A percentile compares a stretch with the other conserved stretches of the same genome.
These are phyloP conservation scores for Curvularia hawaiiensis DNA, from an alignment of 2,329 filamentous ascomycete genomes.

Conservation along the genomic window DNA sequence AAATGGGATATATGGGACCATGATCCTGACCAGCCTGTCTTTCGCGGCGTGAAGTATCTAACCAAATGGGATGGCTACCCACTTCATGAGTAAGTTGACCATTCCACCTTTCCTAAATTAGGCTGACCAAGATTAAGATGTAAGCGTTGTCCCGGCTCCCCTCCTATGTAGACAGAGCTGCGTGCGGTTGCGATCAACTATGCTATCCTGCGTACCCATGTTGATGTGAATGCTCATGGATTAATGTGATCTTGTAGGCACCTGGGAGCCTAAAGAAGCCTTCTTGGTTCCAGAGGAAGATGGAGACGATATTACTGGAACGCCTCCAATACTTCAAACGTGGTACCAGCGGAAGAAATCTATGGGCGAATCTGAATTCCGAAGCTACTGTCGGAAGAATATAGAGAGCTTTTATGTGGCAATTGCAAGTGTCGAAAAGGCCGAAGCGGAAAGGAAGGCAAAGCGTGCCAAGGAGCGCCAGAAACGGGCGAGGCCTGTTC, in stretches of 20 bases:
- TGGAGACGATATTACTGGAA: neutral
- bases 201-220: neutral
- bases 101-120: neutral
- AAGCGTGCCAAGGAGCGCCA: constrained; percentile 29
- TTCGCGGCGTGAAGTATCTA: constrained; percentile 55
- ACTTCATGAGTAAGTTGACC: constrained; percentile 38
- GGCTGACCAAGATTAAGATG: constrained; percentile 14
- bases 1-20: constrained; percentile 52
- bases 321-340: constrained; percentile 12
- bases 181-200: neutral
- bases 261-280: constrained; percentile 31
- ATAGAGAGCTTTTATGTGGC: constrained; percentile 16
- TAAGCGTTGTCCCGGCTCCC: constrained; percentile 7
- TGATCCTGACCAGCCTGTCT: constrained; percentile 16
- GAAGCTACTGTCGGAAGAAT: constrained; percentile 18
- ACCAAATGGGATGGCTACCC: constrained; percentile 69
- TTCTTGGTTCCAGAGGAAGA: neutral
- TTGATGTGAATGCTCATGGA: neutral
- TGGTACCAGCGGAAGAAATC: constrained; percentile 19
- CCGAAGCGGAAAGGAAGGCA: constrained; percentile 11
- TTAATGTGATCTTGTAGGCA: constrained; percentile 22
- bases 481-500: constrained; percentile 9
- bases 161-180: neutral
- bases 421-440: neutral
- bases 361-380: constrained; percentile 13